Base-by-base conservation (phyloP, 495 filamentous ascomycete species). In the Penicillium alfredii region DNA sequence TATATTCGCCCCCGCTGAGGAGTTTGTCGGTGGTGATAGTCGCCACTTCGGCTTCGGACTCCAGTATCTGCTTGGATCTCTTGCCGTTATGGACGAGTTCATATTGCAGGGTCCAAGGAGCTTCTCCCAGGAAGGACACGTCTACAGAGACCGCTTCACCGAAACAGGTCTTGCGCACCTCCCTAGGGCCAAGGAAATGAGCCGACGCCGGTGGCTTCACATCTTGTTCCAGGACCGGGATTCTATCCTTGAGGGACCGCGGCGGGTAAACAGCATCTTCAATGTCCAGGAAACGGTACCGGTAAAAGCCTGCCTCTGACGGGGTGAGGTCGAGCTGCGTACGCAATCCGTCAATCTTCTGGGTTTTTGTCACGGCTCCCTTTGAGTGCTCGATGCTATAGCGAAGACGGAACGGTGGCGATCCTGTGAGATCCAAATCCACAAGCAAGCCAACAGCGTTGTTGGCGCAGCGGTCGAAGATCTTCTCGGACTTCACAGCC, bases 171-270 rank as follows among this genome's bases (percentile, higher is more conserved):
- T 72, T 77, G 36, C 76, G 68, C 25, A 61, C 62, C 7, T 63
- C 57, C 2, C 64, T 57, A 8, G 69, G 61, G 12, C 76, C 66
- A 28, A 78, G 49, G 47, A 97, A 84, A 17, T 69, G 63, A 11
- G 92, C 92, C 9, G 79, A 83, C 4, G 90, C 90, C 9, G 87
- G 80, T 3, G 92, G 92, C 58, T 90, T 95, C 49, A 98, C 88
- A 44, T 86, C 79, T 60, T 95, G 89, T 54, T 94, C 82, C 14
- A 96, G 58, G 4, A 66, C 58, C 6, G 86, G 61, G 24, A 66
- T 60, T 34, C 74, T 74, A 19, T 71, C 69, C 26, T 71, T 71
- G 24, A 76, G 42, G 11, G 68, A 58, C 10, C 56, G 56, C 9
- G 68, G 66, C 1, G 53, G 58, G 61, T 98, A 96, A 15, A 96